Base-by-base conservation (phyloP, 2,329 filamentous ascomycete species). In the Fusarium kyushuense region DNA sequence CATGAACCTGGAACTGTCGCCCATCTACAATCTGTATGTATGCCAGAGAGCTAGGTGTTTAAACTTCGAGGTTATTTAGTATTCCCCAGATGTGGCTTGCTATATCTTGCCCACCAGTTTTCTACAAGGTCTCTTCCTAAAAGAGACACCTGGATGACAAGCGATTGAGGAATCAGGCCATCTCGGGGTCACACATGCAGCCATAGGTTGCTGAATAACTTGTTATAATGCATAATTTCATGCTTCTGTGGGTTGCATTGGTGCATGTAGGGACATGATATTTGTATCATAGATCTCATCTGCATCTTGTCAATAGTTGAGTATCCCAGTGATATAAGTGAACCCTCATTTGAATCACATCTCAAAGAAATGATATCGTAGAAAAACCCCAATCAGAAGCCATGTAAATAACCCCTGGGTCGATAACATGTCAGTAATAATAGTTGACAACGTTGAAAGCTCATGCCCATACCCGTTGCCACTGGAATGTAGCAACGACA, bases 61-160 rank as follows among this genome's bases (percentile, higher is more conserved):
- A 69, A 45, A 69, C 62, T 70, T 69, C 66, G 54, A 67, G 57
- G 42, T 69, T 69, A 67, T 69, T 63, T 60, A 33, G 53, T 27
- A 33, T 59, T 33, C 23, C 29, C 27, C 46, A 33, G 45, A 43
- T 35, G 47, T 49, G 38, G 35, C 23, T 52, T 61, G 17, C 33
- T 25, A 45, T 51, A 45, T 54, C 23, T 61, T 21, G 38, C 41
- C 56, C 47, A 54, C 45, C 41, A 46, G 54, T 69, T 67, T 46
- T 27, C 40, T 70, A 33, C 43, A 19, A 38, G 23, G 23, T 38
- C 48, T 49, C 32, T n/a, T 54, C 58, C 58, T 16, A 64, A 67
- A 58, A n/a, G 43, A 58, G 54, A 49, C 48, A 40, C 54, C 42
- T 56, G 33, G 27, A 56, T 45, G 67, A 30, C 58, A 57, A 33